Base-by-base conservation (phyloP, 2,329 filamentous ascomycete species). In the Beauveria caledonica region DNA sequence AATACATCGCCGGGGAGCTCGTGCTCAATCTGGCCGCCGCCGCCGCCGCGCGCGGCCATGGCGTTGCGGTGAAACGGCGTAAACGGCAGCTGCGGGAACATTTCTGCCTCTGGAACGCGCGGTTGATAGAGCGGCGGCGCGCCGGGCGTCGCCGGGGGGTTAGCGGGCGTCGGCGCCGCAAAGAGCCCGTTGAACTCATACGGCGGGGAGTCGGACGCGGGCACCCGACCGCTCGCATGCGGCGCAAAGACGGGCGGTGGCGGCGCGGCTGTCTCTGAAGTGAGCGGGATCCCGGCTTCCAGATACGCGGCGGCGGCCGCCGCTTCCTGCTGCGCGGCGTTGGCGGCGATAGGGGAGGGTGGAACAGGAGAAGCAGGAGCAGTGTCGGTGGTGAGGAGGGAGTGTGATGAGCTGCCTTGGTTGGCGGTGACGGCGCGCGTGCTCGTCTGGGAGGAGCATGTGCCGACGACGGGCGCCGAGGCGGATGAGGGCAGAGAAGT, bases 1-100 rank as follows among this genome's bases (percentile, higher is more conserved):
- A 33, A 33, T 48, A 60, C 58, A 42, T 60, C 50, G 17, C 58
- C 58, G 21, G 58, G 58, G 6, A 60, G 50, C 8, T 60, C 58
- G n/a, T 60, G 33, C 5, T 60, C 44, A 2, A 48, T 10, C 17
- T 21, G 33, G 17, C 33, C 44, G 36, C 45, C 42, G 39, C 39
- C 11, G 8, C 58, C 42, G 39, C 39, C 11, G 8, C 58, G 50
- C 8, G 50, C 42, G 3, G 42, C 13, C 6, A 60, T 40, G 27
- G 50, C 40, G 29, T 60, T 60, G 27, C 29, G 29, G 29, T 60
- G 58, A 23, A 60, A 54, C 33, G 51, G 58, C 17, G 58, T 48
- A 23, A 60, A 52, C n/a, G 48, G 49, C 17, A 60, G 48, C 27
- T 33, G 50, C 29, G 58, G 58, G 19, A 55, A 54, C 17, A n/a